Evolutionary conservation across 2,329 filamentous ascomycete species (phyloP).

Genomic region (Fusarium buxicola): DNA sequence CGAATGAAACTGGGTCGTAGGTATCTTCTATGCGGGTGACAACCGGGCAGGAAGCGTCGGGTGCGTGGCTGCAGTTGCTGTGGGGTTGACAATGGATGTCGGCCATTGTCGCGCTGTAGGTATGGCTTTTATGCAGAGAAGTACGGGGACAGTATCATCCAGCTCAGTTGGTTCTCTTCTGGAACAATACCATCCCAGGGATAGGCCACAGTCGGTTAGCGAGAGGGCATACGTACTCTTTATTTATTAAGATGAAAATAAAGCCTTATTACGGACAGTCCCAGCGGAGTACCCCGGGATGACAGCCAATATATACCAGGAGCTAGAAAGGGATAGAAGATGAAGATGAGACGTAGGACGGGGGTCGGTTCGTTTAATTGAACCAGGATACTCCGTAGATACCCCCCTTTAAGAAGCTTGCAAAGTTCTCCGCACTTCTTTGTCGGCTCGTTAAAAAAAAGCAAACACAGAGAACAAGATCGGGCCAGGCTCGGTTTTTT

Average conservation of each 20-base stretch:
- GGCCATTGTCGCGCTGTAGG: conserved; percentile 12
- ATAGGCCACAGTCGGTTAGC: not conserved
- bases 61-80: conserved; percentile 4
- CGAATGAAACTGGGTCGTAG: not conserved
- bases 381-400: not conserved
- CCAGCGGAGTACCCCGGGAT: not conserved
- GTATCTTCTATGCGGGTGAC: not conserved
- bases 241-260: no score
- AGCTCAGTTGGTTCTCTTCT: conserved; percentile 24
- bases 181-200: conserved; percentile 24
- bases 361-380: not conserved
- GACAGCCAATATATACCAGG: not conserved
- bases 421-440: not conserved
- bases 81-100: conserved; percentile 10
- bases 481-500: conserved; percentile 22
- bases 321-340: not conserved
- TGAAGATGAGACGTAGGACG: not conserved
- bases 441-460: not conserved
- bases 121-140: conserved; percentile 22
- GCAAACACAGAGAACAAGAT: no score
- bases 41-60: not conserved
- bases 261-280: no score
- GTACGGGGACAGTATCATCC: conserved; percentile 19
- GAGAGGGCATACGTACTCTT: no score
- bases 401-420: not conserved